These are phyloP conservation scores for Thraustochytrium sp. DNA, from an alignment of 352 stramenopile species.

Conservation along the genomic window DNA sequence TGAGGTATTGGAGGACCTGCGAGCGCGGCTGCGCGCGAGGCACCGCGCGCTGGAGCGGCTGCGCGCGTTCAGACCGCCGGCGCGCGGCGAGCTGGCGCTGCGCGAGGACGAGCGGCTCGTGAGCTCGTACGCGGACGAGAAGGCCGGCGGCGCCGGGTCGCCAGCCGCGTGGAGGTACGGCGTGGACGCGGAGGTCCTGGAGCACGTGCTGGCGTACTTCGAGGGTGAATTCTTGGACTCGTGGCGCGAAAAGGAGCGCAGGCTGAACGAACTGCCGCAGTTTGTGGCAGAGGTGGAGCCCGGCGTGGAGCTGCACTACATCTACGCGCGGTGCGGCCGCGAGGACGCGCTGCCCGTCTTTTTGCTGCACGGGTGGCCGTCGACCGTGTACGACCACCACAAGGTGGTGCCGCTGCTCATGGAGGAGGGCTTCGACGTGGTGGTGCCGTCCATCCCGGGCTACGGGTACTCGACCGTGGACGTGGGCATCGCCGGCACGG, in stretches of 20 bases:
- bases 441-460: not conserved
- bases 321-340: not conserved
- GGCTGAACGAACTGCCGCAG: constrained; percentile 19
- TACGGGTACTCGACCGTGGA: not conserved
- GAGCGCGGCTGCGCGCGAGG: not conserved
- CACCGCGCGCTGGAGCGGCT: not conserved
- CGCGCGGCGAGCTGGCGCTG: not conserved
- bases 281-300: not conserved
- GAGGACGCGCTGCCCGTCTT: not conserved
- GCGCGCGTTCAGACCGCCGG: not conserved
- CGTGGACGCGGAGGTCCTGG: not conserved
- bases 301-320: constrained; percentile 17
- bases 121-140: not conserved
- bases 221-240: constrained; percentile 44
- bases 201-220: constrained; percentile 42
- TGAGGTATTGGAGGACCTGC: constrained; percentile 1
- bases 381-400: constrained; percentile 7
- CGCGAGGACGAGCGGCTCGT: not conserved
- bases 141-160: not conserved
- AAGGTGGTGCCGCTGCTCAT: constrained; percentile 13
- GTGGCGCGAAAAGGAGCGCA: not conserved
- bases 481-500: not conserved
- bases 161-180: not conserved
- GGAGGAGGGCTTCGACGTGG: not conserved
- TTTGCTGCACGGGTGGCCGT: constrained; percentile 23